Evolutionary conservation across 208 protist genomes (phyloP), one percentile per base, ranked within the genome.

Genomic region (Trypanosoma rangeli): DNA sequence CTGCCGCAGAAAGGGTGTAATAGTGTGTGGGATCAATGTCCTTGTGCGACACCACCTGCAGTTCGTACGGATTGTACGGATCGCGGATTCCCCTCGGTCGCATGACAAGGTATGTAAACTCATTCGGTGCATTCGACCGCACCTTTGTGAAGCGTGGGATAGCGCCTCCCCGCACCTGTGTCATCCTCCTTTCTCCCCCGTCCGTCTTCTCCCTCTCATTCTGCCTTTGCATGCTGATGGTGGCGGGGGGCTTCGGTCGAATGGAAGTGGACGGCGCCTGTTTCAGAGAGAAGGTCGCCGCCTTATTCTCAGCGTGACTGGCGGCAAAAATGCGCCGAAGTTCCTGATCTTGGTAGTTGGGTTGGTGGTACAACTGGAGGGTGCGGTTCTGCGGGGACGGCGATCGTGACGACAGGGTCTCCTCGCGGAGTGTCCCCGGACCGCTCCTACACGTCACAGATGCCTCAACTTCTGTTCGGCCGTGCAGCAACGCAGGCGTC

Each of bases 21-120:
- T 98, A 98, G 74, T 88, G 81, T 50, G 79, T 66, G 1, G 73
- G 74, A 55, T 95, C 70, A 59, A 97, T 82, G 24, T 97, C 85
- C 31, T 84, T 86, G 70, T 98, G 94, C 53, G 91, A 62, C 39
- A 98, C 95, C 26, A 96, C 89, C 69, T 95, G 83, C 52, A 99
- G 77, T 64, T 98, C 89, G 80, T 98, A 99, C 54, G 97, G 95
- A 75, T 98, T 97, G 76, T 92, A 94, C 52, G 81, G 78, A 67
- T 94, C 87, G 33, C 87, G 84, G n/a, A 96, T 80, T 22, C 88
- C 89, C 8, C 87, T 83, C 13, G 85, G 84, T 0, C 90, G 89
- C 80, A 90, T 88, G 12, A 93, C 78, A 61, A 97, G 78, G 72
- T 97, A 97, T 15, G 90, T 86, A 63, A 97, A 97, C 79, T 95